phyloP scores from a whole-genome alignment of 2,329 filamentous ascomycete species.

The Sarocladium strictum region DNA sequence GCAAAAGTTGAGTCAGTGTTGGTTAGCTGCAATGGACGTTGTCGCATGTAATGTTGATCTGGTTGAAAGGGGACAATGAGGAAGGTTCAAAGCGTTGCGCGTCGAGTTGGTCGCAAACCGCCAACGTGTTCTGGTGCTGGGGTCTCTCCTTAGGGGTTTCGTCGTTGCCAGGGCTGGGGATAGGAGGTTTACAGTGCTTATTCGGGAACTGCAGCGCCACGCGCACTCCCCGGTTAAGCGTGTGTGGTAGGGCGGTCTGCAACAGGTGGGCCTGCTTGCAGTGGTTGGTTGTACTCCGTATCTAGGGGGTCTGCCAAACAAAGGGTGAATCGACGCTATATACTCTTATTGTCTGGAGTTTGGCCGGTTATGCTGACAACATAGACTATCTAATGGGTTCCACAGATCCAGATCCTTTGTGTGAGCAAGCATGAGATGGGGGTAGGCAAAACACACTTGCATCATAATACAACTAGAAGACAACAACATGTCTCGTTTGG shows the following conservation, averaged over 20 bases:
- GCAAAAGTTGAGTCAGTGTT: background rate
- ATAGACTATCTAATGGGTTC: no score
- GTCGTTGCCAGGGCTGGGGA: background rate
- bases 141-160: background rate
- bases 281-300: no score
- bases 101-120: constrained; percentile 6
- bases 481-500: background rate
- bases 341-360: background rate
- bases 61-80: background rate
- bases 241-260: background rate
- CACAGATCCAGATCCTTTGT: no score
- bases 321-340: background rate
- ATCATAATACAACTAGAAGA: background rate
- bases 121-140: background rate
- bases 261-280: background rate
- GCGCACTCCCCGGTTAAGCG: background rate
- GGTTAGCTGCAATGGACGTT: background rate
- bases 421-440: no score
- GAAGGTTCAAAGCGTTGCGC: background rate
- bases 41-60: background rate
- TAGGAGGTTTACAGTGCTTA: background rate
- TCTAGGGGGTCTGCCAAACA: background rate
- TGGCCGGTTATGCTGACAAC: background rate
- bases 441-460: background rate
- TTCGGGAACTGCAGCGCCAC: background rate